These are phyloP conservation scores for Scleroderma citrinum DNA, from an alignment of 768 basidiomycete species.

Conservation along the genomic window DNA sequence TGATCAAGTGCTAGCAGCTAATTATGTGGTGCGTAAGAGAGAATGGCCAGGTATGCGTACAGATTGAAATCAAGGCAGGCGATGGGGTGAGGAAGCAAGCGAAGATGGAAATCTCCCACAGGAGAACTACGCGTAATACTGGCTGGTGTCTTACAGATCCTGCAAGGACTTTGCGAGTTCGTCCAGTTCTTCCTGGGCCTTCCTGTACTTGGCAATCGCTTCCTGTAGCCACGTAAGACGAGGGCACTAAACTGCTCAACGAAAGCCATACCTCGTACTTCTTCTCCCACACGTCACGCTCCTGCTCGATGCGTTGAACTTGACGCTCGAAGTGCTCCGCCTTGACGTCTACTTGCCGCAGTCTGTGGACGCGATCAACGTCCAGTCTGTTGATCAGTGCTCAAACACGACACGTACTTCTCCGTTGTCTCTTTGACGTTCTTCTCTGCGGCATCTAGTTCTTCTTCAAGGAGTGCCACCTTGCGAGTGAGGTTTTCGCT, in stretches of 20 bases:
- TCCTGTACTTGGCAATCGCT: constrained; percentile 58
- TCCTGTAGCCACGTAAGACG: constrained; percentile 44
- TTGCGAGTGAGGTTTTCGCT: constrained; percentile 76
- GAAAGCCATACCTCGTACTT: constrained; percentile 78
- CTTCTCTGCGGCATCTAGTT: constrained; percentile 94
- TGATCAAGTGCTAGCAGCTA: constrained; percentile 14
- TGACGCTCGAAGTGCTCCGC: constrained; percentile 98
- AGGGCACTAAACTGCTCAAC: neutral
- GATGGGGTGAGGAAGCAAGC: constrained; percentile 2
- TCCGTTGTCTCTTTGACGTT: constrained; percentile 94
- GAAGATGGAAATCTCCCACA: neutral
- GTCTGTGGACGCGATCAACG: constrained; percentile 40
- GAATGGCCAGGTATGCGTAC: constrained; percentile 16
- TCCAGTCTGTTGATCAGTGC: constrained; percentile 9
- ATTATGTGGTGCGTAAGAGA: constrained; percentile 18
- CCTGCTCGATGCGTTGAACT: constrained; percentile 78
- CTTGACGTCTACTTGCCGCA: constrained; percentile 96
- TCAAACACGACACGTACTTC: constrained; percentile 56
- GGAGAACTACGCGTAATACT: constrained; percentile 5
- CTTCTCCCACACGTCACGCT: constrained; percentile 90
- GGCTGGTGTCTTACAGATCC: constrained; percentile 40
- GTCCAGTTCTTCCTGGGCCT: constrained; percentile 76
- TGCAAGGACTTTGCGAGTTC: constrained; percentile 78
- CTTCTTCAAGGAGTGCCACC: constrained; percentile 89
- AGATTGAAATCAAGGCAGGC: constrained; percentile 15